A percentile compares a stretch with the other conserved stretches of the same genome.
phyloP scores from a whole-genome alignment of 140 eudicot genomes.

The Ambrosia hybrid region DNA sequence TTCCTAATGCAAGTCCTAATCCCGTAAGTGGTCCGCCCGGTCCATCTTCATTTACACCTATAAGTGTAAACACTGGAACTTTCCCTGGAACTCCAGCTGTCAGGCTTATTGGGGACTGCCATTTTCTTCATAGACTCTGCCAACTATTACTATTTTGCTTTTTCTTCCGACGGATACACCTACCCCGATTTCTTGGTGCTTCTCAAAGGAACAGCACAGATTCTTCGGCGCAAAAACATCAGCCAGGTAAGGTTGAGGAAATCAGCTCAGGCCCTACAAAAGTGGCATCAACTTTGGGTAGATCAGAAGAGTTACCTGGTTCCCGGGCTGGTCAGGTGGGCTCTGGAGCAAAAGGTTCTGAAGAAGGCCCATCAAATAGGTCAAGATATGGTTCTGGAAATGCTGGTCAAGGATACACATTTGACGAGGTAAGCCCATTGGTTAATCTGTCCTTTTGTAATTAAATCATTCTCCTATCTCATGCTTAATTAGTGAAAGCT shows the following conservation, averaged over 20 bases:
- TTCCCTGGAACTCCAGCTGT: slow-evolving; percentile 99
- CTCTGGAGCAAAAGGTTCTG: slow-evolving; percentile 67
- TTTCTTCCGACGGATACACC: slow-evolving; percentile 82
- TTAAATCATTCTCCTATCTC: not conserved
- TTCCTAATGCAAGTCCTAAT: slow-evolving; percentile 69
- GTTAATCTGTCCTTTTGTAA: not conserved
- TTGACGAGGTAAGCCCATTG: slow-evolving; percentile 69
- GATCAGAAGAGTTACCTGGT: slow-evolving; percentile 59
- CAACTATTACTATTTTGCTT: slow-evolving; percentile 87
- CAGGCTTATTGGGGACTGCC: slow-evolving; percentile 94
- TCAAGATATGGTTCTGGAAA: slow-evolving; percentile 87
- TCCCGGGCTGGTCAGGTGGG: slow-evolving; percentile 61
- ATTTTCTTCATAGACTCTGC: slow-evolving; percentile 92
- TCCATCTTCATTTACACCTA: slow-evolving; percentile 75
- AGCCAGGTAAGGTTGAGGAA: slow-evolving; percentile 74
- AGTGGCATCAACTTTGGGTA: slow-evolving; percentile 46
- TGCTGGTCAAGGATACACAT: slow-evolving; percentile 99
- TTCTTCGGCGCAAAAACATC: slow-evolving; percentile 57
- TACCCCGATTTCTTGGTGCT: slow-evolving; percentile 60
- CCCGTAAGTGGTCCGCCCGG: slow-evolving; percentile 64
- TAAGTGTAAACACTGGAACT: slow-evolving; percentile 94
- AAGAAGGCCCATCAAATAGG: slow-evolving; percentile 77
- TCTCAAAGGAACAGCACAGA: slow-evolving; percentile 79
- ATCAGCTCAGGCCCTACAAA: slow-evolving; percentile 52
- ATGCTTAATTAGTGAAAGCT: no score